Base-by-base conservation (phyloP, 2,329 filamentous ascomycete species). In the Claviceps sp. region DNA sequence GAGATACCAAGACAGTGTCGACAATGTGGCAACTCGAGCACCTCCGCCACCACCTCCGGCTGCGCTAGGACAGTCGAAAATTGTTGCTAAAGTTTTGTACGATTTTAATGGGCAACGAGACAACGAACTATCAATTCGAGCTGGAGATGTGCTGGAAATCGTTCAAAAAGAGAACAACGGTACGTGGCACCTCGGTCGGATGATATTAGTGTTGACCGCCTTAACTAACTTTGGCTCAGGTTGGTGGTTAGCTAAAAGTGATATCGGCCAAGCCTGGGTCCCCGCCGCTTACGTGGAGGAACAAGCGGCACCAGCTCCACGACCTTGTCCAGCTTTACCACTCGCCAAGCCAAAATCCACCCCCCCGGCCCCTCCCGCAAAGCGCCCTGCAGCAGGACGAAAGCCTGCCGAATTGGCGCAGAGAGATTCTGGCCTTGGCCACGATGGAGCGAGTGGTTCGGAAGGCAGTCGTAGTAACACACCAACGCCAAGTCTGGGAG, bases 91-190 rank as follows among this genome's bases (percentile, higher is more conserved):
- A 72, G 93, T 89, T 4, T 68, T 97, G 47, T 98, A 97, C 67
- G 90, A 96, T 61, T 98, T 97, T 66, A 78, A 75, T 51, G 89
- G 89, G 16, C 85, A 91, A 59, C 87, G 80, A 56, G 80, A 84
- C 53, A 95, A 94, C 58, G 90, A 97, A 68, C 75, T 98, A 50
- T 84, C 85, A 16, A 80, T 98, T 57, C 78, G 68, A 53, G 83
- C 86, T 48, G 89, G 86, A 49, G 87, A 97, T 56, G 69, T 95
- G 48, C 79, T 98, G 50, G 82, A 94, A 65, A 82, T 98, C 63
- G 79, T 94, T n/a, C 85, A 93, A 63, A 96, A 96, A 69, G 91
- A 96, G 69, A 84, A 79, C 66, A 97, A 97, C 65, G 93, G 91
- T 95, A 80, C 68, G 84, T 55, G 17, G 13, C 16, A 22, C 14